A percentile compares a stretch with the other conserved stretches of the same genome.
Conservation (phyloP, 495 filamentous ascomycete genomes). For the Niebla homalea region DNA sequence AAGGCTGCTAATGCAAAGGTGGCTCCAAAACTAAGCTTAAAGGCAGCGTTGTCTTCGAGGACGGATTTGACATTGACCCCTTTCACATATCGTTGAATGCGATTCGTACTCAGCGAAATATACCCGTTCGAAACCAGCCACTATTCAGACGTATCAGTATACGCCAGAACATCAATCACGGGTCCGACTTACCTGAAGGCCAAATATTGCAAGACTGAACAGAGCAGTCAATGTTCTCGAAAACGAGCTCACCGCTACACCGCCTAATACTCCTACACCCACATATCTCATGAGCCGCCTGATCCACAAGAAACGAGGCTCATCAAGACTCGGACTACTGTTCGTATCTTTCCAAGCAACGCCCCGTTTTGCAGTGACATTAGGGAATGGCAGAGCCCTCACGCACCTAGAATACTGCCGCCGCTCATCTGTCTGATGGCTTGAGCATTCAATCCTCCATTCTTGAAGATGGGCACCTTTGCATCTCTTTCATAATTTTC, state of each 20-base stretch:
- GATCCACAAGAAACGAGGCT: too few relatives aligned
- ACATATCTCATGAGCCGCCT: not conserved
- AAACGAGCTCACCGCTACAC: conserved; percentile 60
- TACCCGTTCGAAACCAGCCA: conserved; percentile 61
- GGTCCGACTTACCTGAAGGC: conserved; percentile 47
- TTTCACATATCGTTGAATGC: conserved; percentile 46
- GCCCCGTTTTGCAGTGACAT: not conserved
- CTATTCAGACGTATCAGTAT: conserved; percentile 25
- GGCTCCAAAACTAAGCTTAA: conserved; percentile 65
- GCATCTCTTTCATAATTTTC: conserved; percentile 18
- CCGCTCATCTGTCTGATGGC: conserved; percentile 54
- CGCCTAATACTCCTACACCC: conserved; percentile 46
- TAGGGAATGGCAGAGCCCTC: not conserved
- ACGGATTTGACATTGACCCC: conserved; percentile 42
- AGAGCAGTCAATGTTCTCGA: conserved; percentile 60
- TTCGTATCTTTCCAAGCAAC: not conserved
- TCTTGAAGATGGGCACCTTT: conserved; percentile 17
- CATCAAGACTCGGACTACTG: too few relatives aligned
- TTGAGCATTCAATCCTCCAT: conserved; percentile 31
- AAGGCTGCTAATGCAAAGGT: conserved; percentile 72
- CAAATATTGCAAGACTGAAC: conserved; percentile 54
- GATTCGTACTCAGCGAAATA: conserved; percentile 49
- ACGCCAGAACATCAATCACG: not conserved
- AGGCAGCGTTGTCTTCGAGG: conserved; percentile 53
- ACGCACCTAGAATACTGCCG: conserved; percentile 51